Evolutionary conservation across 768 basidiomycete species (phyloP).

Genomic region (Trametes elegans): DNA sequence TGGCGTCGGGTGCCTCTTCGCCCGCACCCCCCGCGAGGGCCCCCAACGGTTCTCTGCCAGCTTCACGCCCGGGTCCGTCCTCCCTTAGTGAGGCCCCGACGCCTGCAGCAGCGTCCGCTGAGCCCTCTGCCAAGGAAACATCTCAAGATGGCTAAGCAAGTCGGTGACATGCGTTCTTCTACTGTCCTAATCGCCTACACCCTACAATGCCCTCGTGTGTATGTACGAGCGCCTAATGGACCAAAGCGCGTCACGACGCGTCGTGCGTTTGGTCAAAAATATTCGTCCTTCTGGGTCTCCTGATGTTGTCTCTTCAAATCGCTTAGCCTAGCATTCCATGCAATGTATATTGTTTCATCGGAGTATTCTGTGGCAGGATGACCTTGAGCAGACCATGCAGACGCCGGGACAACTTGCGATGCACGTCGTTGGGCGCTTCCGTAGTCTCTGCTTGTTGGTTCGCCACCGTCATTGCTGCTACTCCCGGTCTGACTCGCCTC

Average conservation of each 20-base stretch:
- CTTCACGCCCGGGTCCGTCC: constrained; percentile 11
- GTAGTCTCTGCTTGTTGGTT: no score
- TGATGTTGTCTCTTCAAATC: no score
- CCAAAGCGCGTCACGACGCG: constrained; percentile 4
- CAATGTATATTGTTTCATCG: background rate
- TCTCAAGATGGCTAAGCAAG: background rate
- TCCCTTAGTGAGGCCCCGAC: background rate
- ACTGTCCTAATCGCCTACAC: background rate
- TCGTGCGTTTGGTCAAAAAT: no score
- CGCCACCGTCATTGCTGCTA: background rate
- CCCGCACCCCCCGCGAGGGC: constrained; percentile 22
- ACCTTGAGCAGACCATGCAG: no score
- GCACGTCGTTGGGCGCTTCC: no score
- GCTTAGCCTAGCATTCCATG: no score
- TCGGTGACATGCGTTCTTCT: background rate
- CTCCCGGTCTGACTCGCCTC: background rate
- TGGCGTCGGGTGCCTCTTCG: constrained; percentile 55
- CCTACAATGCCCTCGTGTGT: constrained; percentile 14
- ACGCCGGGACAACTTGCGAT: no score
- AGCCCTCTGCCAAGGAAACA: background rate
- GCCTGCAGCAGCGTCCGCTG: background rate
- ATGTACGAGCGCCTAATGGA: constrained; percentile 20
- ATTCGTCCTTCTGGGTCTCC: background rate
- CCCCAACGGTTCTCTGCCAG: constrained; percentile 15
- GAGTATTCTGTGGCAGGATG: no score